A percentile compares a stretch with the other conserved stretches of the same genome.
Conservation (phyloP, 2,329 filamentous ascomycete genomes). For the Ophiostoma tasmaniense region DNA sequence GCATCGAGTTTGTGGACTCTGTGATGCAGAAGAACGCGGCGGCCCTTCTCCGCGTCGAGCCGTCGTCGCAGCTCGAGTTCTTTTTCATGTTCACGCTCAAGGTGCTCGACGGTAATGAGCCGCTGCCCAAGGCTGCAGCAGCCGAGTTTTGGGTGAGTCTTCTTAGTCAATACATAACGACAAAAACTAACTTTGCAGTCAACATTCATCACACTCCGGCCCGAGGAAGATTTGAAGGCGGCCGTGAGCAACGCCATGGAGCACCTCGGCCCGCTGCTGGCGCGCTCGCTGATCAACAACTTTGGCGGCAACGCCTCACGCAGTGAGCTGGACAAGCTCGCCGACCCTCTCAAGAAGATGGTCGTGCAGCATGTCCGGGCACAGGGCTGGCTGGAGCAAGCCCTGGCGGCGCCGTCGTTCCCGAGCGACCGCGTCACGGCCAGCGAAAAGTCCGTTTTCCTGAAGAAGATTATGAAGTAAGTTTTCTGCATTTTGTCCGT, state of each 20-base stretch:
- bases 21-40: constrained; percentile 52
- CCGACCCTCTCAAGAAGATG: constrained; percentile 63
- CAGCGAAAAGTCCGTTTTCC: constrained; percentile 54
- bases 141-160: constrained; percentile 65
- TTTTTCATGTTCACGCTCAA: constrained; percentile 65
- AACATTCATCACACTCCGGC: constrained; percentile 42
- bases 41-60: constrained; percentile 52
- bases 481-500: neutral
- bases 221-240: constrained; percentile 36
- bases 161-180: no score
- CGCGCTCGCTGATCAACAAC: constrained; percentile 52
- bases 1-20: constrained; percentile 62
- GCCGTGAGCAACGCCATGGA: constrained; percentile 43
- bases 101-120: constrained; percentile 62
- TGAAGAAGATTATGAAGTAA: constrained; percentile 58
- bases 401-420: constrained; percentile 47
- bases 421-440: constrained; percentile 50
- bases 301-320: constrained; percentile 60
- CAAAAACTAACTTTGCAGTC: constrained; percentile 32
- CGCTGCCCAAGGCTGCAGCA: constrained; percentile 65
- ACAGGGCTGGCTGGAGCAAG: constrained; percentile 54
- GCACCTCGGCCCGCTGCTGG: constrained; percentile 54
- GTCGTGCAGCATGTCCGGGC: constrained; percentile 47
- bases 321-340: constrained; percentile 63
- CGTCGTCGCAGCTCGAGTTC: constrained; percentile 49